Evolutionary conservation across 176 grass and related monocot species (phyloP).

Genomic region (Raddia distichophylla): DNA sequence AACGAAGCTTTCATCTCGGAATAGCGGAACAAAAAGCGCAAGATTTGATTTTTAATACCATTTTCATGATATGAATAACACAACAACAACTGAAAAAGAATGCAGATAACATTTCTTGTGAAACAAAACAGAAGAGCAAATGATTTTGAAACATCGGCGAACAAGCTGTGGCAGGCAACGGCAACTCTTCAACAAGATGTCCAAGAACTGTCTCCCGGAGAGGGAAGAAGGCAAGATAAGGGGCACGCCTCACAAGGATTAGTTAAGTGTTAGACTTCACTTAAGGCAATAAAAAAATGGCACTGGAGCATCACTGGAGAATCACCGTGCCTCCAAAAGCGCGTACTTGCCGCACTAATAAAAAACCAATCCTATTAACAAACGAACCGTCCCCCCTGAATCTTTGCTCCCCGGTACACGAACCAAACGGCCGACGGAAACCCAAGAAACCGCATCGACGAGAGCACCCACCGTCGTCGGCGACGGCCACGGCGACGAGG

Average conservation of each 20-base stretch:
- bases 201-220: background rate
- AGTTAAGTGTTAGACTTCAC: conserved; percentile 47
- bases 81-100: background rate
- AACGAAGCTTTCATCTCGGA: background rate
- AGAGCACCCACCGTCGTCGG: conserved; percentile 49
- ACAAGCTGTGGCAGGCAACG: conserved; percentile 8
- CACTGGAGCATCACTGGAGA: conserved; percentile 19
- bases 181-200: background rate
- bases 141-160: conserved; percentile 26
- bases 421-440: background rate
- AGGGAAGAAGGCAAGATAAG: conserved; percentile 12
- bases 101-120: background rate
- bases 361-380: conserved; percentile 51
- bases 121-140: conserved; percentile 2
- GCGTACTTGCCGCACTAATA: conserved; percentile 58
- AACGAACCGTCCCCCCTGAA: conserved; percentile 31
- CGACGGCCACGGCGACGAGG: conserved; percentile 45
- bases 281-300: conserved; percentile 52
- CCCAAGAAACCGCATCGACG: too few relatives aligned
- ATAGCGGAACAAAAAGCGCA: background rate
- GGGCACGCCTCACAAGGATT: conserved; percentile 48
- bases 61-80: background rate
- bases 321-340: conserved; percentile 58
- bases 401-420: conserved; percentile 44
- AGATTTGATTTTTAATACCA: background rate